These are phyloP conservation scores for Globisporangium splendens DNA, from an alignment of 352 stramenopile species.

Conservation along the genomic window DNA sequence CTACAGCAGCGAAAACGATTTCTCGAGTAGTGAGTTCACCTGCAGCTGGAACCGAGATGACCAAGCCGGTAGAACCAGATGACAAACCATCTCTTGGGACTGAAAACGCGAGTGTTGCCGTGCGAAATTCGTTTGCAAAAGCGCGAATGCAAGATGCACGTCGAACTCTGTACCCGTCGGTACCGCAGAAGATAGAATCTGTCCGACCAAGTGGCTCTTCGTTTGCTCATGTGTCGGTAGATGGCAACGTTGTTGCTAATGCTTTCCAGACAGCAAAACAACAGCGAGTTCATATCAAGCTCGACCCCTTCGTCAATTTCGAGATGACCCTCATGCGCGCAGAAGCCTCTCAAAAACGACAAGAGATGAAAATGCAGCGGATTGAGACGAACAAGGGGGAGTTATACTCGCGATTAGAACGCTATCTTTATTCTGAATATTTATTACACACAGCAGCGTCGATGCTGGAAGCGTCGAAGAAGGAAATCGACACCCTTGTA, in stretches of 20 bases:
- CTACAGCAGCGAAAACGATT: constrained; percentile 39
- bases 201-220: constrained; percentile 6
- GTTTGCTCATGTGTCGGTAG: constrained; percentile 8
- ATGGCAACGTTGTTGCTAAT: constrained; percentile 32
- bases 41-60: neutral
- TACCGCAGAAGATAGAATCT: constrained; percentile 21
- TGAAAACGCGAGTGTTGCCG: constrained; percentile 25
- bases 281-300: constrained; percentile 62
- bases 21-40: constrained; percentile 6
- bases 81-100: constrained; percentile 20
- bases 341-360: constrained; percentile 71
- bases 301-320: constrained; percentile 80
- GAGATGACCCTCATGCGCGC: constrained; percentile 79
- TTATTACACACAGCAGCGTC: constrained; percentile 66
- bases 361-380: constrained; percentile 82
- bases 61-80: constrained; percentile 13
- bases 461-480: constrained; percentile 51
- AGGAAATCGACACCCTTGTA: constrained; percentile 57
- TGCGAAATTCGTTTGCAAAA: constrained; percentile 51
- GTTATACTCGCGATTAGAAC: constrained; percentile 62
- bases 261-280: constrained; percentile 13
- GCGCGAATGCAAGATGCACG: constrained; percentile 30
- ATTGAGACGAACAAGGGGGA: constrained; percentile 83
- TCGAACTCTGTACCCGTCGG: constrained; percentile 35
- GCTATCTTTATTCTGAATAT: constrained; percentile 79